Evolutionary conservation across 768 basidiomycete genomes (phyloP), one percentile per base, ranked within the genome.

Genomic region (Rhodotorula babjevae): DNA sequence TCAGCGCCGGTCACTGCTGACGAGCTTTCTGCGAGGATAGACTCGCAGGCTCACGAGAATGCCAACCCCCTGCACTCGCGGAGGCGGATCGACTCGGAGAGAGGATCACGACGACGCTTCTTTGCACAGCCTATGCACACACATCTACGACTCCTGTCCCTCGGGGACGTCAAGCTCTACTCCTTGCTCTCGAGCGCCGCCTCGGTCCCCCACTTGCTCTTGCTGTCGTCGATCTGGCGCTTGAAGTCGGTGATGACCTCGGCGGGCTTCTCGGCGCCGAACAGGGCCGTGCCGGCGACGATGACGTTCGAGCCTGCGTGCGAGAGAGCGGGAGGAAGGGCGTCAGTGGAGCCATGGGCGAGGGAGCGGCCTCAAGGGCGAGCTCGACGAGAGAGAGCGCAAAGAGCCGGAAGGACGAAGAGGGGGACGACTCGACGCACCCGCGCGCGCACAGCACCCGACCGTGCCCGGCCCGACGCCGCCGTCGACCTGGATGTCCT

Each of bases 401-500:
- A 46, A 31, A 19, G 50, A 33, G 3, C 21, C 1, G 8, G 12
- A 12, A 44, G 23, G 2, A 4, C 23, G 36, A 27, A 52, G 11
- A 25, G 21, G 9, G 47, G 21, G 21, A 21, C 36, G 36, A 9
- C 36, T 55, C 67, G 23, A 80, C 82, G 70, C 72, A 90, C 93
- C 94, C 52, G 95, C 96, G 68, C 91, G 83, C 4, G 96, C 94
- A 78, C 96, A 98, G 65, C 84, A 84, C 78, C 85, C 90, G 68
- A 96, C 86, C 6, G 93, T 98, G 76, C 89, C 89, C 10, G 91
- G 90, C 12, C 93, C 90, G n/a, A 99, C 90, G 52, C 96, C 96
- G 46, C 96, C 96, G 80, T 99, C 96, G 63, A 99, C 96, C 82
- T 99, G 92, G 71, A 99, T 97, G 79, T 98, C 92, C 81, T 91